Percentiles rank a stretch among this genome's conserved stretches.
phyloP scores from a whole-genome alignment of 1,284 basidiomycete genomes.

The Polyporus tsugae region DNA sequence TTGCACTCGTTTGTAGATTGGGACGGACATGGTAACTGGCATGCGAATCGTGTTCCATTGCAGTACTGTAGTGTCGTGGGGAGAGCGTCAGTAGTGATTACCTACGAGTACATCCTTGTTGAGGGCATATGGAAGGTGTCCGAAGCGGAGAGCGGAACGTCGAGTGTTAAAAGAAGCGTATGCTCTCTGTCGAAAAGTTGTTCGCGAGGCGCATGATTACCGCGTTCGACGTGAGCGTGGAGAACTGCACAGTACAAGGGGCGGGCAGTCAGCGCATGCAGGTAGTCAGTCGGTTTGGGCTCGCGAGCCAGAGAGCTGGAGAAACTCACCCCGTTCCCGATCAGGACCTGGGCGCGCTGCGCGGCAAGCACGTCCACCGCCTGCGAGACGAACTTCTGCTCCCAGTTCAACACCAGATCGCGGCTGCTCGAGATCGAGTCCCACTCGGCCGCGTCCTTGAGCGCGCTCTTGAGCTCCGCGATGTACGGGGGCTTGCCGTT shows the following conservation, averaged over 20 bases:
- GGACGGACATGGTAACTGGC: not conserved
- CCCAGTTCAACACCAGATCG: slow-evolving; percentile 46
- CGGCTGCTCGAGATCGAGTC: slow-evolving; percentile 43
- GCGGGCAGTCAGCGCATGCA: not conserved
- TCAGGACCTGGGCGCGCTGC: slow-evolving; percentile 51
- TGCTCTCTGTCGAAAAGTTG: slow-evolving; percentile 26
- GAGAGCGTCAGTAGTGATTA: not conserved
- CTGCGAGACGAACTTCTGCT: slow-evolving; percentile 49
- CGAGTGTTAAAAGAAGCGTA: slow-evolving; percentile 33
- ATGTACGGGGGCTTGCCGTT: slow-evolving; percentile 53
- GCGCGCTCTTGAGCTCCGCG: slow-evolving; percentile 50
- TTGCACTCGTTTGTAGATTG: not conserved
- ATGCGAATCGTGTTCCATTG: not conserved
- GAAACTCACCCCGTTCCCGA: slow-evolving; percentile 52
- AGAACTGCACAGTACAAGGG: slow-evolving; percentile 32
- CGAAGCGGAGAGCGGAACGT: not conserved
- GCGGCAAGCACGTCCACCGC: slow-evolving; percentile 55
- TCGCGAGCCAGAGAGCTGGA: not conserved
- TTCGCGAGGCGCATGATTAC: slow-evolving; percentile 40
- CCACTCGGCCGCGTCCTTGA: slow-evolving; percentile 40
- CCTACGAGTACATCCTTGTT: not conserved
- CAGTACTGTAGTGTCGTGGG: not conserved
- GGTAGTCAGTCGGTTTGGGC: not conserved
- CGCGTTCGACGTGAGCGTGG: slow-evolving; percentile 39
- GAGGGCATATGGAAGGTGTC: not conserved